These are phyloP conservation scores for Kregervanrija fluxuum DNA, from an alignment of 805 yeast species.

Conservation along the genomic window DNA sequence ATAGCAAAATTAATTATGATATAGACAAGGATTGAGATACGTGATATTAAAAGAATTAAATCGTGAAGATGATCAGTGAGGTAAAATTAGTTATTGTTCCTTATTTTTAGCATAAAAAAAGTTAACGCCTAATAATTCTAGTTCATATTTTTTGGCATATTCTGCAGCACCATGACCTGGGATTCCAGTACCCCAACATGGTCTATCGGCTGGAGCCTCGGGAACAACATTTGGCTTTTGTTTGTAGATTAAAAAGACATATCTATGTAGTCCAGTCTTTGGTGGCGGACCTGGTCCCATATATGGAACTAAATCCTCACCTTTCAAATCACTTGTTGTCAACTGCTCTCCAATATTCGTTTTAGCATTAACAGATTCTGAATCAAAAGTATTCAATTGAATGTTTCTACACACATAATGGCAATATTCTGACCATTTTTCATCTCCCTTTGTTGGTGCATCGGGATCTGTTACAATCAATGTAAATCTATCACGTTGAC, in stretches of 20 bases:
- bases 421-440: conserved; percentile 82
- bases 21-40: too few species aligned
- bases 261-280: conserved; percentile 81
- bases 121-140: conserved; percentile 66
- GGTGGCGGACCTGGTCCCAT: conserved; percentile 88
- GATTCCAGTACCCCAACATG: conserved; percentile 80
- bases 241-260: conserved; percentile 68
- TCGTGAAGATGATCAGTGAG: too few species aligned
- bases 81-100: conserved; percentile 14
- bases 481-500: conserved; percentile 50
- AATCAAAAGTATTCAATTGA: conserved; percentile 33
- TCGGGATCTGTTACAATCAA: conserved; percentile 88
- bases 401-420: conserved; percentile 65
- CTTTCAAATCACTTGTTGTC: conserved; percentile 33
- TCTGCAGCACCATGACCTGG: conserved; percentile 74
- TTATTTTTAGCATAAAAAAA: conserved; percentile 75
- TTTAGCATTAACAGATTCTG: conserved; percentile 21
- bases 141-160: conserved; percentile 59
- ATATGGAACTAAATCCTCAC: conserved; percentile 46
- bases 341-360: conserved; percentile 16
- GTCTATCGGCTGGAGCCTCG: conserved; percentile 45
- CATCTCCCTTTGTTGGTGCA: conserved; percentile 79
- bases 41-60: too few species aligned
- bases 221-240: conserved; percentile 42
- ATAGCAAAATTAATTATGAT: too few species aligned